Percentiles rank a stretch among this genome's conserved stretches.
Evolutionary conservation across 768 basidiomycete species (phyloP).

Genomic region (Mycena crocata): DNA sequence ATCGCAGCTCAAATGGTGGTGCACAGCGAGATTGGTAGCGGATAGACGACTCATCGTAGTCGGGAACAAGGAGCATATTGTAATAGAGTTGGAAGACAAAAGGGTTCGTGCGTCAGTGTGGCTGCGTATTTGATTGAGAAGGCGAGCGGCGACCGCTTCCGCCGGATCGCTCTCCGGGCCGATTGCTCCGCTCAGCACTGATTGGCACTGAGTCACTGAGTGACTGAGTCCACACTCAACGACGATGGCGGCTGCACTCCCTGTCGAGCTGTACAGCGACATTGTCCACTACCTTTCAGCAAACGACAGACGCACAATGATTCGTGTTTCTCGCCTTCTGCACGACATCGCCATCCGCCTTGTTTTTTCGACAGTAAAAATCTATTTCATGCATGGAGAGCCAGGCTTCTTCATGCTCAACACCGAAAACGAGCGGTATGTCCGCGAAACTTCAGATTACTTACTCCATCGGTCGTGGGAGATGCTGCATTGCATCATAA

Average conservation of each 20-base stretch:
- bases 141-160: too few relatives aligned
- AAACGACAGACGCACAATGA: conserved; percentile 38
- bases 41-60: conserved; percentile 49
- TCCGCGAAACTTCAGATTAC: conserved; percentile 41
- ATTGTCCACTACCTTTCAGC: conserved; percentile 46
- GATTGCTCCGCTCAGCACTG: too few relatives aligned
- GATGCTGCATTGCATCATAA: conserved; percentile 50
- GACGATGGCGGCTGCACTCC: conserved; percentile 33
- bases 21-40: conserved; percentile 58
- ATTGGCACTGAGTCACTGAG: too few relatives aligned
- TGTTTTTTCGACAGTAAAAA: conserved; percentile 50
- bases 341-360: conserved; percentile 48
- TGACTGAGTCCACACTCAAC: neutral
- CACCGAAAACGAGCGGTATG: conserved; percentile 42
- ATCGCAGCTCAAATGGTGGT: conserved; percentile 61
- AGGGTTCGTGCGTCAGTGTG: too few relatives aligned
- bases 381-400: conserved; percentile 50
- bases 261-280: conserved; percentile 53
- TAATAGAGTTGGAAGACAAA: neutral
- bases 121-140: too few relatives aligned
- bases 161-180: too few relatives aligned
- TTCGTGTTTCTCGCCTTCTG: conserved; percentile 50
- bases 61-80: conserved; percentile 3
- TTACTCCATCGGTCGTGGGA: conserved; percentile 55
- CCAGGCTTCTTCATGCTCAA: conserved; percentile 44